These are phyloP conservation scores for Arthrobotrys entomopaga DNA, from an alignment of 2,329 filamentous ascomycete genomes.

Conservation along the genomic window DNA sequence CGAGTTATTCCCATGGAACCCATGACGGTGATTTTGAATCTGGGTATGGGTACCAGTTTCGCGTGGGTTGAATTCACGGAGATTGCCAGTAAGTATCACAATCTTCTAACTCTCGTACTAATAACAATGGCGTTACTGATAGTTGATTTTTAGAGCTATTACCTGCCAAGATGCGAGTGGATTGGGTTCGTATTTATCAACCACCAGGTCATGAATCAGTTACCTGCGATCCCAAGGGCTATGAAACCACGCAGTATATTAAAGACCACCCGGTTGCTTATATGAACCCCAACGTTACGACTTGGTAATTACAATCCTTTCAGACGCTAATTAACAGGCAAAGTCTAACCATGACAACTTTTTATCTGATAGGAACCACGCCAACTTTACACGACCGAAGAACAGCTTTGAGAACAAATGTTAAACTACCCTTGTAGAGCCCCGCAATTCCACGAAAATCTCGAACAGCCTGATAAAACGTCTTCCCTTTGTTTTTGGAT, in stretches of 20 bases:
- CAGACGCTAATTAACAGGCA: no score
- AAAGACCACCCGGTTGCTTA: conserved; percentile 65
- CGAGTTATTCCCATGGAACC: conserved; percentile 67
- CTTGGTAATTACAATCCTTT: conserved; percentile 44
- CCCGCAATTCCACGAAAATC: background rate
- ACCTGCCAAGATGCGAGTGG: conserved; percentile 67
- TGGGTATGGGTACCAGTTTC: conserved; percentile 67
- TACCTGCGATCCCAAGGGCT: conserved; percentile 69
- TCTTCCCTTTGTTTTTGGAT: conserved; percentile 19
- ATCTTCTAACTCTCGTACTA: background rate
- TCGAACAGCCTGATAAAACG: conserved; percentile 26
- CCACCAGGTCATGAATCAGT: conserved; percentile 64
- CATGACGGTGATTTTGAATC: conserved; percentile 68
- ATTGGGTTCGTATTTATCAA: conserved; percentile 69
- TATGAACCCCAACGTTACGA: conserved; percentile 66
- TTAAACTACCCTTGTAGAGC: conserved; percentile 10
- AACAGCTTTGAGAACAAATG: conserved; percentile 54
- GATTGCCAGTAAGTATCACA: conserved; percentile 31
- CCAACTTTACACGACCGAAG: conserved; percentile 45
- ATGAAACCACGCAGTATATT: conserved; percentile 67
- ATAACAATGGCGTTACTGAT: background rate
- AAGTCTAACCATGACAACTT: no score
- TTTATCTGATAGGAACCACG: conserved; percentile 8
- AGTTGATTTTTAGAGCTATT: conserved; percentile 57
- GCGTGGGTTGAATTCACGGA: conserved; percentile 63